phyloP scores from a whole-genome alignment of 768 basidiomycete genomes.

The Boletus tomentosulus region DNA sequence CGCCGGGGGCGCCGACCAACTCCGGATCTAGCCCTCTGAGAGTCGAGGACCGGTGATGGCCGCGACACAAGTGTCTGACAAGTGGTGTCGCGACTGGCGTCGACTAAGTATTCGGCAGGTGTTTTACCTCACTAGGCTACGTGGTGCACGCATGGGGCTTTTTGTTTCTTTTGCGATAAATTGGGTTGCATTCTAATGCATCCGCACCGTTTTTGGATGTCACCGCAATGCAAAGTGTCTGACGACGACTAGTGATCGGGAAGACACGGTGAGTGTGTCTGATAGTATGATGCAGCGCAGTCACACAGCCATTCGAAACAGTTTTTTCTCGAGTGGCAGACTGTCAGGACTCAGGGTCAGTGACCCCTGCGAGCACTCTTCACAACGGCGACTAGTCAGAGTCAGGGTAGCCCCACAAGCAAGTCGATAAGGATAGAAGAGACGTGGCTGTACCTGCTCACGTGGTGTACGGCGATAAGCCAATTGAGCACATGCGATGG shows the following conservation, averaged over 20 bases:
- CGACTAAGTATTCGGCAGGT: neutral
- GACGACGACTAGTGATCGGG: neutral
- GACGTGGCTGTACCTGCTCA: neutral
- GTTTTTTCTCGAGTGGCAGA: neutral
- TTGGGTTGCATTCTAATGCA: neutral
- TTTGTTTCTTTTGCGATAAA: neutral
- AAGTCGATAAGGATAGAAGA: no score
- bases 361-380: neutral
- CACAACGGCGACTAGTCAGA: neutral
- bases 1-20: neutral
- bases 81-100: neutral
- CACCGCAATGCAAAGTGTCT: neutral
- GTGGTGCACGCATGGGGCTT: neutral
- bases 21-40: neutral
- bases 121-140: neutral
- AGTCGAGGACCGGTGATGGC: neutral
- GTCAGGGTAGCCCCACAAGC: neutral
- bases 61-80: neutral
- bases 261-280: neutral
- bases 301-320: no score
- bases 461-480: neutral
- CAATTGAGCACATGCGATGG: neutral
- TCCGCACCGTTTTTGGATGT: neutral
- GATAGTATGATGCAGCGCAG: neutral
- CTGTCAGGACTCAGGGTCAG: neutral